These are phyloP conservation scores for Batkoa obscura DNA, from an alignment of 371 early-diverging fungal genomes.

Conservation along the genomic window DNA sequence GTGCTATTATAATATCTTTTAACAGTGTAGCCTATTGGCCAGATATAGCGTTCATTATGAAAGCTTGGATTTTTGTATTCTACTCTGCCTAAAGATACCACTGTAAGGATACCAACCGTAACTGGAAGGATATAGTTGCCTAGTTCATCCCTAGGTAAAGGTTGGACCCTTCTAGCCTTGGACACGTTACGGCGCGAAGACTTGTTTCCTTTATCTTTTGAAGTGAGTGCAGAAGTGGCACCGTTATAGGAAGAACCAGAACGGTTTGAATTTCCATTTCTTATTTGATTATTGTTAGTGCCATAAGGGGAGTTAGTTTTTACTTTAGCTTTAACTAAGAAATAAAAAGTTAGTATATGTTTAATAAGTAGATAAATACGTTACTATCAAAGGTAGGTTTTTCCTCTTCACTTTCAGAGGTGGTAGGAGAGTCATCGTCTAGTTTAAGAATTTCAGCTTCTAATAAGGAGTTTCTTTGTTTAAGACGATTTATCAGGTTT, in stretches of 20 bases:
- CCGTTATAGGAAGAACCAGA: background rate
- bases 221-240: background rate
- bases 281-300: background rate
- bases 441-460: background rate
- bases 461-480: background rate
- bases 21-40: slow-evolving; percentile 68
- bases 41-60: slow-evolving; percentile 84
- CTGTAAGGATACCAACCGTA: slow-evolving; percentile 60
- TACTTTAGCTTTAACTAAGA: background rate
- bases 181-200: background rate
- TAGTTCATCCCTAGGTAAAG: slow-evolving; percentile 22
- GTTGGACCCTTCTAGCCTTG: slow-evolving; percentile 4
- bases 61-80: slow-evolving; percentile 60
- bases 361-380: too few species aligned
- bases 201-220: background rate
- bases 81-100: slow-evolving; percentile 52
- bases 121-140: slow-evolving; percentile 64
- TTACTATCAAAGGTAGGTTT: too few species aligned
- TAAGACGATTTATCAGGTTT: background rate
- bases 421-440: background rate
- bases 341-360: too few species aligned
- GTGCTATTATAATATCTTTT: slow-evolving; percentile 19
- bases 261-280: background rate
- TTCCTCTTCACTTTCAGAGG: background rate
- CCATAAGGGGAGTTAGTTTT: background rate